Percentiles rank a stretch among this genome's conserved stretches.
These are phyloP conservation scores for Mallotus repandus DNA, from an alignment of 441 rosid genomes.

Conservation along the genomic window DNA sequence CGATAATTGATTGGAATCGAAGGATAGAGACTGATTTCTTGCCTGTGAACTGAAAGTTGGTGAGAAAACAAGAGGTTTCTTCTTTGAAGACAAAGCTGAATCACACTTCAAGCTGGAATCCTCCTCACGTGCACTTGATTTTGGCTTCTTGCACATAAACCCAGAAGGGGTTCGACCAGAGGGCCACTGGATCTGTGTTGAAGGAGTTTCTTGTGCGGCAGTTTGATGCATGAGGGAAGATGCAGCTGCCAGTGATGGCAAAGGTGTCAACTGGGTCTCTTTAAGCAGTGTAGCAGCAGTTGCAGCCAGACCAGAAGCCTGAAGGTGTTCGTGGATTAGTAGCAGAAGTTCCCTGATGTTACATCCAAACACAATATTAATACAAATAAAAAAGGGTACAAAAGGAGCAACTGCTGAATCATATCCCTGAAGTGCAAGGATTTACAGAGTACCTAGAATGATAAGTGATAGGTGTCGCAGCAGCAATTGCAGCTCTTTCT, in stretches of 20 bases:
- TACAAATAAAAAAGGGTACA: slow-evolving; percentile 6
- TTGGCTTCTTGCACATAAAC: slow-evolving; percentile 60
- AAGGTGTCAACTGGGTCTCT: slow-evolving; percentile 91
- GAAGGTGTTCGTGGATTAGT: slow-evolving; percentile 97
- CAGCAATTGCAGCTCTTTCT: slow-evolving; percentile 98
- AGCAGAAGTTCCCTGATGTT: slow-evolving; percentile 82
- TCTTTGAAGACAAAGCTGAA: slow-evolving; percentile 54
- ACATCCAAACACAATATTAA: slow-evolving; percentile 14
- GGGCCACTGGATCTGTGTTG: slow-evolving; percentile 81
- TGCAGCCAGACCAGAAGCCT: slow-evolving; percentile 77
- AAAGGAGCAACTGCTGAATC: background rate
- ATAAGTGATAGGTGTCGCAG: slow-evolving; percentile 94
- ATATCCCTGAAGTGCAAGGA: background rate
- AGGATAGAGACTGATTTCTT: slow-evolving; percentile 44
- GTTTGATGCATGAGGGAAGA: slow-evolving; percentile 62
- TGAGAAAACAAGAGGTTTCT: slow-evolving; percentile 74
- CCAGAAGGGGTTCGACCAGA: slow-evolving; percentile 73
- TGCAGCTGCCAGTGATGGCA: slow-evolving; percentile 65
- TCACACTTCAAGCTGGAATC: slow-evolving; percentile 49
- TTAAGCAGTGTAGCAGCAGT: slow-evolving; percentile 71
- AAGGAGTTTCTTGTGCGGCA: slow-evolving; percentile 56
- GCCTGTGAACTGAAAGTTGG: slow-evolving; percentile 61
- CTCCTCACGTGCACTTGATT: slow-evolving; percentile 43
- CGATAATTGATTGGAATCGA: slow-evolving; percentile 50
- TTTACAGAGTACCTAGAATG: slow-evolving; percentile 60